These are phyloP conservation scores for Ballota nigra DNA, from an alignment of 257 asterid genomes.

Conservation along the genomic window DNA sequence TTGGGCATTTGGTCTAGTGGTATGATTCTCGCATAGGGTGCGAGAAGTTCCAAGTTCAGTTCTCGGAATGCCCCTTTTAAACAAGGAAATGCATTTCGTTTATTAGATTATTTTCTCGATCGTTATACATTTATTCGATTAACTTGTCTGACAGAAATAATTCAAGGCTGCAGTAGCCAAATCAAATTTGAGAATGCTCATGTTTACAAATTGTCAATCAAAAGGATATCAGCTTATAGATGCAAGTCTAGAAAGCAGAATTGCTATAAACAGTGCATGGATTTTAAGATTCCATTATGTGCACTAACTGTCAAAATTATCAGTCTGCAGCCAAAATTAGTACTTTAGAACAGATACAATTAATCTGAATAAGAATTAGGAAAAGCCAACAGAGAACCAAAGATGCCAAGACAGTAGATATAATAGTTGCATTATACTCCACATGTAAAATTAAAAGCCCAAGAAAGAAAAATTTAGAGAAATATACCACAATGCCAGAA, in stretches of 20 bases:
- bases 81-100: not conserved
- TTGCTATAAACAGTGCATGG: not conserved
- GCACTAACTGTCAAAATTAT: not conserved
- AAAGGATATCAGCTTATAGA: not conserved
- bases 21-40: slow-evolving; percentile 92
- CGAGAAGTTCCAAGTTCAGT: slow-evolving; percentile 84
- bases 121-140: not conserved
- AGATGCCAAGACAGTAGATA: not conserved
- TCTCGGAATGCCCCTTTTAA: slow-evolving; percentile 78
- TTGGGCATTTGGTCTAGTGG: slow-evolving; percentile 93
- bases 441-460: not conserved
- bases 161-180: not conserved
- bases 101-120: not conserved
- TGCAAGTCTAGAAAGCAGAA: not conserved
- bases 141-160: not conserved
- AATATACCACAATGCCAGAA: not conserved
- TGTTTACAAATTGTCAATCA: not conserved
- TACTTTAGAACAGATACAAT: not conserved
- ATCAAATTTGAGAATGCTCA: not conserved
- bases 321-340: not conserved
- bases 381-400: not conserved
- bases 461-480: not conserved
- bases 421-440: not conserved
- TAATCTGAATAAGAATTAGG: not conserved
- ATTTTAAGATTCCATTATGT: too few relatives aligned